Base-by-base conservation (phyloP, 2,329 filamentous ascomycete species). In the Metarhizium anisopliae region DNA sequence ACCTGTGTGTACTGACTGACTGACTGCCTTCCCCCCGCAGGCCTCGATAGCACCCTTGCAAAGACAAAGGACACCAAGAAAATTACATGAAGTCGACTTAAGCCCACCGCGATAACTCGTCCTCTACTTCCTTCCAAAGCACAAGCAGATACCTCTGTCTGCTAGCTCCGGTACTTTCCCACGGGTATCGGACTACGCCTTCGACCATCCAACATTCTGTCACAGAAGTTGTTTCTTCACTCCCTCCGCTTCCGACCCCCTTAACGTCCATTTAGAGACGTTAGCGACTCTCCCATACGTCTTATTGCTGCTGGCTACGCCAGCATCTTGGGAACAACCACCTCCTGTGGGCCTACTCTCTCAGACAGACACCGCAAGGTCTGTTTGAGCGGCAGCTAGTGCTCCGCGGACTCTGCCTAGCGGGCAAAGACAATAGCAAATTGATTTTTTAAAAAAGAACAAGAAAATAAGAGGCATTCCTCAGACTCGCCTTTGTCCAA, bases 371-470 rank as follows among this genome's bases (percentile, higher is more conserved):
- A 81, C 86, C 84, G 84, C 87, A 90, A 87, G 83, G 87, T 92
- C 92, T 90, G 89, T 93, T 90, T 95, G 90, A 84, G 90, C 82
- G 85, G 89, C 85, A 95, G 91, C 90, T 88, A 91, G 90, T 89
- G 91, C 90, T 94, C 88, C 88, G 87, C 86, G 81, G 82, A 83
- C 79, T 78, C 74, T 73, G 70, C 70, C 66, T 66, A 60, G 58
- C 60, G 65, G 66, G 66, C 67, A 70, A 67, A 65, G 61, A 25
- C 25, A 25, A 25, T 4, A 25, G 25, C 25, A 25, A 25, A 4
- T 25, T 25, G 3, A 25, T 25, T 25, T 25, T 25, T 25, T 25
- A 52, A 43, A 45, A 54, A 29, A 16, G 40, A 20, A 38, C 60
- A 50, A 49, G 38, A 29, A 56, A 20, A 10, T 35, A 30, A 32